Percentiles rank a stretch among this genome's conserved stretches.
phyloP scores from a whole-genome alignment of 129 eudicot genomes.

The Flaveria brownii region DNA sequence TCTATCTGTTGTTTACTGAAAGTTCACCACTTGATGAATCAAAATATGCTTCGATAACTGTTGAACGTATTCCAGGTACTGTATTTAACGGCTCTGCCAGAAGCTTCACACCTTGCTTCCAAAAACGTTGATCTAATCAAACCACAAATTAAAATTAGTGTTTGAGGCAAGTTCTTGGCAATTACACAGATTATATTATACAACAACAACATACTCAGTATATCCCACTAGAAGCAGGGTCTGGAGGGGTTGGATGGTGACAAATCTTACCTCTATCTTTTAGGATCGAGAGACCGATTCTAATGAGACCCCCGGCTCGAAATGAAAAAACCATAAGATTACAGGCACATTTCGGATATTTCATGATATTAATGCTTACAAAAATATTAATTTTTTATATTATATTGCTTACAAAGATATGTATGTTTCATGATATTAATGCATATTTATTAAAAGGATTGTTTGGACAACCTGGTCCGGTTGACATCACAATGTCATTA shows the following conservation, averaged over 20 bases:
- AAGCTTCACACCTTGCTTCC: constrained; percentile 96
- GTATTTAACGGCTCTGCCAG: constrained; percentile 50
- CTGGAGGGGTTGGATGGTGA: too few relatives aligned
- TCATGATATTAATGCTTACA: too few relatives aligned
- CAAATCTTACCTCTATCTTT: too few relatives aligned
- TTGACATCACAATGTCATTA: constrained; percentile 46
- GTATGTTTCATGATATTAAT: not conserved
- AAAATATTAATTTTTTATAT: not conserved
- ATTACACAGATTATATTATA: not conserved
- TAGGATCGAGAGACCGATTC: too few relatives aligned
- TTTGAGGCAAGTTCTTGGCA: not conserved
- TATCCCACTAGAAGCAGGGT: too few relatives aligned
- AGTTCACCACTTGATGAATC: constrained; percentile 70
- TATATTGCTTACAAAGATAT: not conserved
- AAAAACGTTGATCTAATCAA: constrained; percentile 64
- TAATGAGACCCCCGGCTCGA: too few relatives aligned
- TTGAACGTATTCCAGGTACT: constrained; percentile 27
- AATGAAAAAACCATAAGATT: too few relatives aligned
- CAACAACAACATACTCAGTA: too few relatives aligned
- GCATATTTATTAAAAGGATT: not conserved
- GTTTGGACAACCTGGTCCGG: constrained; percentile 70
- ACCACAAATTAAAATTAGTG: not conserved
- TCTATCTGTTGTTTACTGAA: constrained; percentile 18
- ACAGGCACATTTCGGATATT: too few relatives aligned
- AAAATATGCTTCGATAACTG: constrained; percentile 52